Base-by-base conservation (phyloP, 768 basidiomycete genomes). In the Thelephora aurantiotincta region DNA sequence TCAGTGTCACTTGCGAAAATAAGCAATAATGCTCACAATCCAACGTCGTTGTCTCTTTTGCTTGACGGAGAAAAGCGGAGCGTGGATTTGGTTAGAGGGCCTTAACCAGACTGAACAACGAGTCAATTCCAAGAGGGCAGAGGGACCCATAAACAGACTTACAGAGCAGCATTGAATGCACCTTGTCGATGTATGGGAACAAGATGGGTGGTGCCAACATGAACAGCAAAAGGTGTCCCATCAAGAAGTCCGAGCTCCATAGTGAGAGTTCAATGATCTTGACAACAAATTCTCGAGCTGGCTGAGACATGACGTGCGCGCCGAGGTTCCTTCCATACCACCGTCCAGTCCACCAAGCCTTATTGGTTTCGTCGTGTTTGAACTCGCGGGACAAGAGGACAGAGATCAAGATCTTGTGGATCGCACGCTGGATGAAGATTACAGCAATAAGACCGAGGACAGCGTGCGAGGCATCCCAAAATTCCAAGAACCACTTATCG, bases 341-440 rank as follows among this genome's bases (percentile, higher is more conserved):
- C 60, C 81, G 73, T 43, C 92, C 93, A 30, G 93, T 94, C 96
- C 96, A 99, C 94, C 94, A 99, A 6, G 93, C 93, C 22, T 90
- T 75, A 67, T 98, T 98, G 33, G 90, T 93, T 66, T 98, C 93
- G 61, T 99, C 96, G 61, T 98, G 92, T 69, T 99, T 99, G 76
- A 96, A 96, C 65, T 99, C 96, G 52, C 96, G 84, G 35, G 92
- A 85, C 34, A 98, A 69, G 77, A 93, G 91, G 51, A 94, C 83
- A 0, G 93, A 72, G 58, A 99, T 98, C 48, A 96, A 69, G 50
- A 91, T 72, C 72, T 98, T 98, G 76, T 93, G 82, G 51, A 97
- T 67, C 14, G 86, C 86, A 45, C 96, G 80, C 60, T 98, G 92
- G 48, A 98, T 87, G 48, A 81, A 77, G 51, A 97, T 86, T 51